A percentile compares a stretch with the other conserved stretches of the same genome.
Conservation (phyloP, 1,139 yeast species). For the Yamadazyma atmosphaerica region DNA sequence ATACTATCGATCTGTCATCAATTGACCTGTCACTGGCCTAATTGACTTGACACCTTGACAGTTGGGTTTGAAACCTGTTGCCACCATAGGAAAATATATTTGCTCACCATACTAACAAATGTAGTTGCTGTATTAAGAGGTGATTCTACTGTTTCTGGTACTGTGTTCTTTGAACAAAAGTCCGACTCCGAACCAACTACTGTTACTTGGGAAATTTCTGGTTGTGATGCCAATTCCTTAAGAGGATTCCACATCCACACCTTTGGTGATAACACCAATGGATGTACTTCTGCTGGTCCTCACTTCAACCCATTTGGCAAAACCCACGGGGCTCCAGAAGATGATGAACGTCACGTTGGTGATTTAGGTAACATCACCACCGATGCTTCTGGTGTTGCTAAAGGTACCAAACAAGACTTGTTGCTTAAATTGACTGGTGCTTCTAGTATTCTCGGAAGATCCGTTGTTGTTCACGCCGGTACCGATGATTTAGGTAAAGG, state of each 20-base stretch:
- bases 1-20: slow-evolving; percentile 8
- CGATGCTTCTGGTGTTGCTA: slow-evolving; percentile 83
- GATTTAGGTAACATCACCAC: slow-evolving; percentile 94
- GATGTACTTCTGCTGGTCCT: slow-evolving; percentile 98
- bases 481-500: slow-evolving; percentile 96
- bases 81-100: not conserved
- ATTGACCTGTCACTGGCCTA: slow-evolving; percentile 10
- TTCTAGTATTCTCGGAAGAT: slow-evolving; percentile 88
- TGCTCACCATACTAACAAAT: slow-evolving; percentile 8
- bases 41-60: slow-evolving; percentile 5
- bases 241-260: slow-evolving; percentile 98
- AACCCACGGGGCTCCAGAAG: slow-evolving; percentile 94
- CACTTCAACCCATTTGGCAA: slow-evolving; percentile 94
- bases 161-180: slow-evolving; percentile 81
- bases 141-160: slow-evolving; percentile 84
- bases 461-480: slow-evolving; percentile 94
- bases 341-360: slow-evolving; percentile 90
- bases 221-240: slow-evolving; percentile 82
- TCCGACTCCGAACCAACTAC: slow-evolving; percentile 81
- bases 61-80: not conserved
- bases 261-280: slow-evolving; percentile 98
- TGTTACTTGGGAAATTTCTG: slow-evolving; percentile 81
- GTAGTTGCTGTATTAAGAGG: slow-evolving; percentile 97
- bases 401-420: slow-evolving; percentile 79
- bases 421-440: slow-evolving; percentile 81